Evolutionary conservation across 163 green algal genomes (phyloP).

Genomic region (Scenedesmus sp.): DNA sequence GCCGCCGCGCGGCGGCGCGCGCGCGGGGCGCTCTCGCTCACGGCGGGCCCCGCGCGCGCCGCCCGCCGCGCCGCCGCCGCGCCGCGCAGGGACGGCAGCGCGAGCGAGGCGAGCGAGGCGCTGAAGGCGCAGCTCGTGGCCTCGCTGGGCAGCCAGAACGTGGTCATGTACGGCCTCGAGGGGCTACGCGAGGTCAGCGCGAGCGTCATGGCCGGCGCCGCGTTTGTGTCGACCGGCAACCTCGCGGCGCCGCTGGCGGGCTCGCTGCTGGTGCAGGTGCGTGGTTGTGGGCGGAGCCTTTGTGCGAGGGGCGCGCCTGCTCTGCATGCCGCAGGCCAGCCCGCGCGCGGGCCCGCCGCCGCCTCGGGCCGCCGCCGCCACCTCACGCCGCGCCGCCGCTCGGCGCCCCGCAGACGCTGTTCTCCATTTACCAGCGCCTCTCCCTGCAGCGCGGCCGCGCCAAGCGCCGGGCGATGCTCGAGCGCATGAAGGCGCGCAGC

Average conservation of each 20-base stretch:
- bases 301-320: neutral
- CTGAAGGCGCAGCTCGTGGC: constrained; percentile 45
- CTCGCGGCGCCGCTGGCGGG: constrained; percentile 40
- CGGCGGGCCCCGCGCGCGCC: too few relatives aligned
- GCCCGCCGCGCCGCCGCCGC: too few relatives aligned
- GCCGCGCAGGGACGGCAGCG: neutral
- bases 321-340: neutral
- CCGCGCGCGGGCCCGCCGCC: too few relatives aligned
- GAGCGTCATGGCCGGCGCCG: neutral
- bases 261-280: constrained; percentile 20
- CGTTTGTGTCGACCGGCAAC: constrained; percentile 41
- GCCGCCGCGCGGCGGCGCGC: too few relatives aligned
- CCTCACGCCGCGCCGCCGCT: too few relatives aligned
- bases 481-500: constrained; percentile 21
- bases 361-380: too few relatives aligned
- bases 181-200: constrained; percentile 35
- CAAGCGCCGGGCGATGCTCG: constrained; percentile 24
- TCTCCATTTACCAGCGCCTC: constrained; percentile 40
- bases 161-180: constrained; percentile 39
- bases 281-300: constrained; percentile 6
- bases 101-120: constrained; percentile 4
- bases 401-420: constrained; percentile 6
- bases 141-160: constrained; percentile 35
- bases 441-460: neutral
- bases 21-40: too few relatives aligned